Base-by-base conservation (phyloP, 139 green algal species). In the Coelastrella sp. region DNA sequence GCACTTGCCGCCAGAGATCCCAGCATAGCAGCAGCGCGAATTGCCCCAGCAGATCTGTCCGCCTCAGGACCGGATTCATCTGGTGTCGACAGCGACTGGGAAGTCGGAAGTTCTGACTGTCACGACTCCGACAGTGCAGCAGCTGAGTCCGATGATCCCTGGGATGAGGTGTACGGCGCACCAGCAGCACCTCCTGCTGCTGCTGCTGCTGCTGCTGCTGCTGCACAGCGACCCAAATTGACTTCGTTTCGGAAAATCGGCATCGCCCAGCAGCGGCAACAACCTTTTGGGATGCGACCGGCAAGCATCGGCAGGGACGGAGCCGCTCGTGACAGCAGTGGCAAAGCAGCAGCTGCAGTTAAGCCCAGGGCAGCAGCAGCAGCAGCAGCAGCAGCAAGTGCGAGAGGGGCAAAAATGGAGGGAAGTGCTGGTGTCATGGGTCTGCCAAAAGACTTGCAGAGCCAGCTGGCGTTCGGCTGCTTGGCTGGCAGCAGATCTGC, bases 81-180 rank as follows among this genome's bases (percentile, higher is more conserved):
- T 72, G 79, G 58, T 10, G 20, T 57, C 9, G 79, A 85, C 57
- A 85, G 79, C 57, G 79, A 85, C 27, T 85, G 79, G 79, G 79
- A 70, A 20, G 57, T 63, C 49, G 57, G 61, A 56, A 85, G 79
- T 57, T 72, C 19, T 8, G 68, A 76, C 68, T 76, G 19, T 19
- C 17, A 76, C 24, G 68, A 76, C 24, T 76, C 27, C 8, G 79
- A 85, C 79, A 27, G 60, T 0, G 57, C 79, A 85, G 60, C 57
- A 56, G 57, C 68, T 20, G 24, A 72, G 24, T 85, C 79, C 68
- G 79, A 72, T 17, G 79, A 66, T 6, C 24, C 61, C 6, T 19
- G 25, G 60, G 57, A 72, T 20, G 79, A 19, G 14, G 19, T 17
- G 17, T 56, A 56, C 19, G 57, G 20, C 59, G 81, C 81, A 58